These are phyloP conservation scores for Spergularia azorica DNA, from an alignment of 179 eudicot genomes.

Conservation along the genomic window DNA sequence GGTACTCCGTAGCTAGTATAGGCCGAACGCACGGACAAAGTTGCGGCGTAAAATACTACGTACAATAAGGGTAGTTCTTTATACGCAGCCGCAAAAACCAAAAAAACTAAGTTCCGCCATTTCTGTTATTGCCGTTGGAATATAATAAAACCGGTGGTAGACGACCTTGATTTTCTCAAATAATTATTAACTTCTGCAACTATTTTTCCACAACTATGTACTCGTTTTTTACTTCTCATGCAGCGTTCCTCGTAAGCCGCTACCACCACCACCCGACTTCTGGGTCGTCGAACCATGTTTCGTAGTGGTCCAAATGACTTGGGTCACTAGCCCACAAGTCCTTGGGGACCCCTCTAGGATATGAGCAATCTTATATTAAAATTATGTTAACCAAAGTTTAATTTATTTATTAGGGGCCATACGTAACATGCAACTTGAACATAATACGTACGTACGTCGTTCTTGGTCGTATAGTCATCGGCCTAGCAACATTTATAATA, in stretches of 20 bases:
- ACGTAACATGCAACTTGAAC: background rate
- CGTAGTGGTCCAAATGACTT: background rate
- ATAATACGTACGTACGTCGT: background rate
- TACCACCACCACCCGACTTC: background rate
- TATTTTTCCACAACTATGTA: background rate
- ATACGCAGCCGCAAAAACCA: conserved; percentile 19
- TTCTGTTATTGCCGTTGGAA: conserved; percentile 18
- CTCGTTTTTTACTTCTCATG: background rate
- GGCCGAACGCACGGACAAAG: too few relatives aligned
- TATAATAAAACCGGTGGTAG: background rate
- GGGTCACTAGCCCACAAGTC: conserved; percentile 16
- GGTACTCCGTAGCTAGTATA: too few relatives aligned
- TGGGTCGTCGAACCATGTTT: background rate
- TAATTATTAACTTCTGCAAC: background rate
- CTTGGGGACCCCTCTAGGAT: background rate
- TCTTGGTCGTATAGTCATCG: background rate
- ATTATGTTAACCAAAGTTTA: too few relatives aligned
- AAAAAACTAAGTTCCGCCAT: background rate
- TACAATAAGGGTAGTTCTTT: background rate
- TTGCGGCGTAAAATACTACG: background rate
- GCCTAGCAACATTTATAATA: background rate
- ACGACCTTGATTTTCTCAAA: background rate
- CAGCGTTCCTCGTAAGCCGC: conserved; percentile 11
- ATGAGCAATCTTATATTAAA: too few relatives aligned
- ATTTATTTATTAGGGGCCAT: too few relatives aligned